Percentiles rank a stretch among this genome's conserved stretches.
Evolutionary conservation across 164 flowering plant genomes (phyloP).

Genomic region (Liquidambar formosana): DNA sequence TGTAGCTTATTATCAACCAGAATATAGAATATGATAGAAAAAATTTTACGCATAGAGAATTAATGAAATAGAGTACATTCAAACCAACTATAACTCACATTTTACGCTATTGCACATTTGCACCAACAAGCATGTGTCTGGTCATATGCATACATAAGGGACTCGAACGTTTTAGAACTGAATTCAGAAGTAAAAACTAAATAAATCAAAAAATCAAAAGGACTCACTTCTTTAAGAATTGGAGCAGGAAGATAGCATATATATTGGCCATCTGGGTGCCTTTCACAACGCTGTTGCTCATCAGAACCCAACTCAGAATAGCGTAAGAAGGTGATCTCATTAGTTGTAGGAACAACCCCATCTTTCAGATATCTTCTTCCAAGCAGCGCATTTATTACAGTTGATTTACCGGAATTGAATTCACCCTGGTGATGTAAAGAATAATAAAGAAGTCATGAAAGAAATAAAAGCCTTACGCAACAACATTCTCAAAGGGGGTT

Average conservation of each 20-base stretch:
- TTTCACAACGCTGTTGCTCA: constrained; percentile 70
- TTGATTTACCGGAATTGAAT: constrained; percentile 95
- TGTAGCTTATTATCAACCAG: not conserved
- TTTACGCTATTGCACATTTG: not conserved
- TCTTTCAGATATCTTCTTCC: constrained; percentile 82
- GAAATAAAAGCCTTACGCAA: not conserved
- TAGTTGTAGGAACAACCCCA: constrained; percentile 98
- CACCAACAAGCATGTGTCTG: not conserved
- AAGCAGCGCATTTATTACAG: constrained; percentile 92
- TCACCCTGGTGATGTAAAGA: constrained; percentile 64
- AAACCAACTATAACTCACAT: not conserved
- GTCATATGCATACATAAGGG: not conserved
- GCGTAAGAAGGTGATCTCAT: constrained; percentile 88
- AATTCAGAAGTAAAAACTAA: not conserved
- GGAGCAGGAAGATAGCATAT: constrained; percentile 85
- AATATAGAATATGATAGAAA: not conserved
- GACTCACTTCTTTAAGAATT: constrained; percentile 77
- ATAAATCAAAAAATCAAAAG: constrained; percentile 2
- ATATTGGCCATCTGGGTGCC: constrained; percentile 92
- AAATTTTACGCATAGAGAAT: too few relatives aligned
- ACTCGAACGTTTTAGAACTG: not conserved
- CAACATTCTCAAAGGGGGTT: too few relatives aligned
- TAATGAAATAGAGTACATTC: too few relatives aligned
- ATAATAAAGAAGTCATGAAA: constrained; percentile 7
- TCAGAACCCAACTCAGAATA: constrained; percentile 56